Conservation (phyloP, 1,284 basidiomycete genomes). For the Ceratorhiza oryzae-sativae region DNA sequence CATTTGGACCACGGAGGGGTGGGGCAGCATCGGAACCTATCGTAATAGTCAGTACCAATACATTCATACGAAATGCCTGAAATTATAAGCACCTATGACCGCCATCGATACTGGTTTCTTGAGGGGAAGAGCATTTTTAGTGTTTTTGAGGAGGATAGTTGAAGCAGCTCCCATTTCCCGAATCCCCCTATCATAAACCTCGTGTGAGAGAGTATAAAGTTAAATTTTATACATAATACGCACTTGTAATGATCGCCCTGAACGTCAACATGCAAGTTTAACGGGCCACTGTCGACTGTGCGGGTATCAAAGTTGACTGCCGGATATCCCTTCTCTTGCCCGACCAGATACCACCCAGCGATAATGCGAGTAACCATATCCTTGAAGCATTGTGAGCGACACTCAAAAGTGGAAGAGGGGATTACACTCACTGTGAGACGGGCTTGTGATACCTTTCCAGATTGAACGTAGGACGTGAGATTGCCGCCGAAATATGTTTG, state of each 20-base stretch:
- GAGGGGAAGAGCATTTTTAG: constrained; percentile 68
- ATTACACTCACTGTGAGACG: constrained; percentile 3
- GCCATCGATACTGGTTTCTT: constrained; percentile 44
- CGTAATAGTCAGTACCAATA: neutral
- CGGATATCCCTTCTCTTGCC: constrained; percentile 66
- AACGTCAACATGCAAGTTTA: constrained; percentile 63
- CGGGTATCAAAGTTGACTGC: constrained; percentile 58
- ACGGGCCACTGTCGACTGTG: constrained; percentile 50
- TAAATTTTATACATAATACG: neutral
- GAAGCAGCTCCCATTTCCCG: constrained; percentile 77
- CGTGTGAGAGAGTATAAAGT: neutral
- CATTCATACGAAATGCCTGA: neutral
- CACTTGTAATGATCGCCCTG: constrained; percentile 71
- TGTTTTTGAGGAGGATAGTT: constrained; percentile 84
- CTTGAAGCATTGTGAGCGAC: constrained; percentile 45
- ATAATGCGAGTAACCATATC: constrained; percentile 74
- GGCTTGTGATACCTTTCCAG: constrained; percentile 1
- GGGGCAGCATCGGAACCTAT: constrained; percentile 75
- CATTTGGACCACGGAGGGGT: constrained; percentile 72
- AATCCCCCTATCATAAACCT: constrained; percentile 55
- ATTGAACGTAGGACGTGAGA: constrained; percentile 13
- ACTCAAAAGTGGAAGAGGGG: too few species aligned
- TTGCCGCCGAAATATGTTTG: constrained; percentile 26
- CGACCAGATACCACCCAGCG: constrained; percentile 65
- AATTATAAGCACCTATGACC: constrained; percentile 29